Conservation (phyloP, 805 yeast species). For the Wickerhamiella brachini region DNA sequence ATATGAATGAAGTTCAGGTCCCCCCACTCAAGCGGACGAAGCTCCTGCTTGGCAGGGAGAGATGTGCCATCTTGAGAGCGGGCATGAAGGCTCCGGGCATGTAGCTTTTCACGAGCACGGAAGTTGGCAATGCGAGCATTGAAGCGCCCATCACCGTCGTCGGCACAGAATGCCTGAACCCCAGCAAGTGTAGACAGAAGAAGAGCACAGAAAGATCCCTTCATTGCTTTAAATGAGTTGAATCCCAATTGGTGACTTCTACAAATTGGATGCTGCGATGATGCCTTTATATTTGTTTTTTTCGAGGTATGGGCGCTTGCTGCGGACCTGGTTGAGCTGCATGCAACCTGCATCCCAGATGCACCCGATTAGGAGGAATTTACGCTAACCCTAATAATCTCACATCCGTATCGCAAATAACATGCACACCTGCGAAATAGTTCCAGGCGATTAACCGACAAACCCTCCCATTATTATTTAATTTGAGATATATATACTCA, state of each 20-base stretch:
- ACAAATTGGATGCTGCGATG: neutral
- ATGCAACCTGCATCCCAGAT: neutral
- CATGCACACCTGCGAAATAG: neutral
- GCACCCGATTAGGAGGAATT: neutral
- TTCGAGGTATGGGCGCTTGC: neutral
- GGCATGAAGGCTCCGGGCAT: neutral
- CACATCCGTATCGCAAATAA: neutral
- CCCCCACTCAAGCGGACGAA: slow-evolving; percentile 19
- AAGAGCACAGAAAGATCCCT: neutral
- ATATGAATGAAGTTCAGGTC: slow-evolving; percentile 74
- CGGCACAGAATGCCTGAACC: slow-evolving; percentile 2
- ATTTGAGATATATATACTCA: too few species aligned
- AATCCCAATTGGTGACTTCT: too few species aligned
- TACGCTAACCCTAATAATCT: neutral
- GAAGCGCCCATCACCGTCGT: slow-evolving; percentile 12
- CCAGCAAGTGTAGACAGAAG: neutral
- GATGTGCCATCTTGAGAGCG: slow-evolving; percentile 7
- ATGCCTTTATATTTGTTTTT: neutral
- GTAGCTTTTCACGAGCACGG: neutral
- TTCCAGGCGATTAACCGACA: neutral
- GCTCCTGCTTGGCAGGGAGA: slow-evolving; percentile 1
- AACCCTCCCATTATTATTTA: neutral
- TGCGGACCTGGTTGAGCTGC: neutral
- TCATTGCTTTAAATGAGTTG: neutral
- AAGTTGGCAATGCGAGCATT: slow-evolving; percentile 5